Conservation (phyloP, 352 stramenopile genomes). For the Phytophthora ramorum region DNA sequence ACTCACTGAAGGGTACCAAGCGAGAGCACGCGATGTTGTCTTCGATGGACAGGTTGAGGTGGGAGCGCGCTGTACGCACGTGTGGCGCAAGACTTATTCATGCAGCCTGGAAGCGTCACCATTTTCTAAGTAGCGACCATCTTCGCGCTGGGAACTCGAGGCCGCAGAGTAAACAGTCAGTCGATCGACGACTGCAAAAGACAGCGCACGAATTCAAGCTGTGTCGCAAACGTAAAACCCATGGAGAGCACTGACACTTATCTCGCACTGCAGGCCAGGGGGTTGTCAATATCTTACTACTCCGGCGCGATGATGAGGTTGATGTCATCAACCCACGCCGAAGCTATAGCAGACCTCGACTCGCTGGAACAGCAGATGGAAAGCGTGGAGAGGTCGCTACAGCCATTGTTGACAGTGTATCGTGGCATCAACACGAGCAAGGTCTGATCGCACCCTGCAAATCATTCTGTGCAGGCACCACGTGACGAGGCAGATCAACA, state of each 20-base stretch:
- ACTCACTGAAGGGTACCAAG: conserved; percentile 65
- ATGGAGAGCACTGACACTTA: conserved; percentile 27
- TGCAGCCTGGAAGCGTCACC: conserved; percentile 42
- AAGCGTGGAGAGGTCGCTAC: conserved; percentile 14
- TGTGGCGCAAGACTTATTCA: conserved; percentile 45
- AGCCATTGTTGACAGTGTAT: conserved; percentile 28
- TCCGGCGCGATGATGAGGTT: conserved; percentile 12
- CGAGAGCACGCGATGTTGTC: conserved; percentile 57
- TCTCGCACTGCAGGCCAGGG: conserved; percentile 15
- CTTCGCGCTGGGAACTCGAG: neutral
- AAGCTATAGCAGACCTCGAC: conserved; percentile 19
- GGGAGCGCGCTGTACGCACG: conserved; percentile 41
- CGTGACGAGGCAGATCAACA: neutral
- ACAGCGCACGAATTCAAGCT: conserved; percentile 41
- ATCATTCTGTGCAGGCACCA: neutral
- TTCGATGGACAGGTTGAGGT: conserved; percentile 51
- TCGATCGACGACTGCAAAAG: conserved; percentile 18
- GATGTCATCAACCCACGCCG: conserved; percentile 3
- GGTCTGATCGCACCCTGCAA: neutral
- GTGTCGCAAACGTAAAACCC: conserved; percentile 35
- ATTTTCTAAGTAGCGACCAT: neutral
- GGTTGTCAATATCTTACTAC: conserved; percentile 7
- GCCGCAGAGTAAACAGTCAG: neutral
- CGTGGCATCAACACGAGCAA: conserved; percentile 21
- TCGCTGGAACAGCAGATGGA: conserved; percentile 24